phyloP scores from a whole-genome alignment of 805 yeast genomes.

The Nakazawaea sp. region DNA sequence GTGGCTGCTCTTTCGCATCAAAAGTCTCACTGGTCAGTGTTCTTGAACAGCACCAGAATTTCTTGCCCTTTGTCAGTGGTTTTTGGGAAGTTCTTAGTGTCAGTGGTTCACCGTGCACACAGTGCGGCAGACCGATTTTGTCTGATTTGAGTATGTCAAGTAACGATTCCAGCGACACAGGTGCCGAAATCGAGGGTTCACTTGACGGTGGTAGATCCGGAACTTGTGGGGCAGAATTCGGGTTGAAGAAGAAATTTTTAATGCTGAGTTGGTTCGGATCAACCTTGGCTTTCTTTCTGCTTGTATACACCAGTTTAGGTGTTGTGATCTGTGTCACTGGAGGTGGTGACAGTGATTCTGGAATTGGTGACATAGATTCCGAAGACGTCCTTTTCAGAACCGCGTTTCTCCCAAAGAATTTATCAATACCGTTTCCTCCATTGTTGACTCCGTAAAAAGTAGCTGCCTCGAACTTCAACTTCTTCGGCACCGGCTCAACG shows the following conservation, averaged over 20 bases:
- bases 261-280: slow-evolving; percentile 6
- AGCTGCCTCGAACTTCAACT: slow-evolving; percentile 43
- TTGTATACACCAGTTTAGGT: slow-evolving; percentile 12
- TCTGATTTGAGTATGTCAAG: slow-evolving; percentile 15
- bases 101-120: slow-evolving; percentile 42
- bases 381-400: too few species aligned
- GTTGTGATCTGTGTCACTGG: too few species aligned
- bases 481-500: slow-evolving; percentile 17
- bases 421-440: slow-evolving; percentile 20
- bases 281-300: slow-evolving; percentile 12
- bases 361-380: too few species aligned
- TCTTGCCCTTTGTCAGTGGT: slow-evolving; percentile 30
- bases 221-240: too few species aligned
- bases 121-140: slow-evolving; percentile 26
- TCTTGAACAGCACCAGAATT: slow-evolving; percentile 48
- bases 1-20: slow-evolving; percentile 7
- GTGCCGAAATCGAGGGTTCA: not conserved
- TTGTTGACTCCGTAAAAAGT: slow-evolving; percentile 33
- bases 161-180: slow-evolving; percentile 15
- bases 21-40: slow-evolving; percentile 22
- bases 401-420: slow-evolving; percentile 18
- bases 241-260: slow-evolving; percentile 9
- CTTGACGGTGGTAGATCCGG: too few species aligned
- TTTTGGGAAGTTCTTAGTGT: slow-evolving; percentile 38
- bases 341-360: too few species aligned